Percentiles rank a stretch among this genome's conserved stretches.
Evolutionary conservation across 441 rosid species (phyloP).

Genomic region (Populus hybrid): DNA sequence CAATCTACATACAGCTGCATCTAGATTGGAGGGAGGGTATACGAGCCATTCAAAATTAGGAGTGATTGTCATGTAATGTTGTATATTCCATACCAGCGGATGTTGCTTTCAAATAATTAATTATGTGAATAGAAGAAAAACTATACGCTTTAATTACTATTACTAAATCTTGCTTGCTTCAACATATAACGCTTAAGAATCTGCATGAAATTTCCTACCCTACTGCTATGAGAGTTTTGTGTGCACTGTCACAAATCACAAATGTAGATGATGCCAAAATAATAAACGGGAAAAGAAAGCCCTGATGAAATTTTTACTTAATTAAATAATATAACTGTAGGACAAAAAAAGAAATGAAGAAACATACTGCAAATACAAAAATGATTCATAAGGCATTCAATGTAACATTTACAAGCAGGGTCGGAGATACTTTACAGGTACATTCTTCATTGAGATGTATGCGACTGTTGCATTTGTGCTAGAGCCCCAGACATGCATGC

Average conservation of each 20-base stretch:
- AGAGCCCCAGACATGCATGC: background rate
- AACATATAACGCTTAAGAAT: background rate
- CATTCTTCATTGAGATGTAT: conserved; percentile 4
- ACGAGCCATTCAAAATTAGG: background rate
- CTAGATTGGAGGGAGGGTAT: background rate
- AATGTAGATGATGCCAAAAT: background rate
- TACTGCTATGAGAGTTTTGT: background rate
- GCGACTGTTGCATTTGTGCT: background rate
- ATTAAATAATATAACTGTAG: background rate
- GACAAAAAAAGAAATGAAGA: background rate
- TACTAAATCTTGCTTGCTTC: background rate
- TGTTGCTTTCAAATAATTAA: conserved; percentile 18
- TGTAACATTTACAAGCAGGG: conserved; percentile 23
- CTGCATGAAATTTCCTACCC: background rate
- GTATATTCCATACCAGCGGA: conserved; percentile 10
- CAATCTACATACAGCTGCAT: background rate
- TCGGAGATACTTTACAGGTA: conserved; percentile 23
- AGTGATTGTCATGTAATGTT: conserved; percentile 18
- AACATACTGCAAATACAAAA: background rate
- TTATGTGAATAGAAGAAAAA: conserved; percentile 16
- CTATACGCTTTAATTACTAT: background rate
- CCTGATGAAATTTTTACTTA: background rate
- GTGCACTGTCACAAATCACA: background rate
- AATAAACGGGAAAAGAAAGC: too few species aligned
- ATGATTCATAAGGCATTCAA: conserved; percentile 9